Evolutionary conservation across 495 filamentous ascomycete genomes (phyloP), one percentile per base, ranked within the genome.

Genomic region (Penicillium canescens): DNA sequence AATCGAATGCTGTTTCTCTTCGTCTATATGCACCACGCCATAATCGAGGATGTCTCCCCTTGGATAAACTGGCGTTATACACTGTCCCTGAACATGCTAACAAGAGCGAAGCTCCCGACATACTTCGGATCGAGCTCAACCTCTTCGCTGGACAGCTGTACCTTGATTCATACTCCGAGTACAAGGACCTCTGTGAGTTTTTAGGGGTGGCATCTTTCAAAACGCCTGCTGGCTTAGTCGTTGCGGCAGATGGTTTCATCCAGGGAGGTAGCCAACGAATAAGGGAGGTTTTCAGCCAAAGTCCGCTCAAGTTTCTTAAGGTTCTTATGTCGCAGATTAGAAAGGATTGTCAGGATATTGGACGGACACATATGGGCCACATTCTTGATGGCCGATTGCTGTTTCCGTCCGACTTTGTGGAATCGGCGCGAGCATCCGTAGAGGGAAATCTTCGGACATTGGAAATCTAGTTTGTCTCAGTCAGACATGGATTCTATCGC

Each of bases 61-160:
- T 86, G n/a, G 81, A 86, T 37, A 66, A 73, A 12, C 63, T 86
- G 1, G 56, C 56, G 3, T 63, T 78, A 16, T 82, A 64, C 53
- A 60, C 51, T 33, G 45, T 69, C 28, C 49, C 54, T 7, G 45
- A 34, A 3, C 12, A 20, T 13, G 10, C 18, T 31, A n/a, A 0
- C n/a, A 11, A 9, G 2, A n/a, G 42, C 3, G n/a, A 47, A n/a
- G 39, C 58, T 64, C 46, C 63, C 14, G 14, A 38, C 18, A 39
- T 69, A 2, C 61, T 70, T 3, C 42, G 44, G 3, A 58, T 61
- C 2, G 73, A 85, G 44, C 73, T 90, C 11, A 86, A 86, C 55
- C 71, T 90, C 6, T 90, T 89, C 57, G 74, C 87, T 0, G 86
- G 87, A 9, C 82, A 86, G 51, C 73, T 90, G 1, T 90, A 87